Conservation (phyloP, 163 green algal genomes). For the Scenedesmus sp. region DNA sequence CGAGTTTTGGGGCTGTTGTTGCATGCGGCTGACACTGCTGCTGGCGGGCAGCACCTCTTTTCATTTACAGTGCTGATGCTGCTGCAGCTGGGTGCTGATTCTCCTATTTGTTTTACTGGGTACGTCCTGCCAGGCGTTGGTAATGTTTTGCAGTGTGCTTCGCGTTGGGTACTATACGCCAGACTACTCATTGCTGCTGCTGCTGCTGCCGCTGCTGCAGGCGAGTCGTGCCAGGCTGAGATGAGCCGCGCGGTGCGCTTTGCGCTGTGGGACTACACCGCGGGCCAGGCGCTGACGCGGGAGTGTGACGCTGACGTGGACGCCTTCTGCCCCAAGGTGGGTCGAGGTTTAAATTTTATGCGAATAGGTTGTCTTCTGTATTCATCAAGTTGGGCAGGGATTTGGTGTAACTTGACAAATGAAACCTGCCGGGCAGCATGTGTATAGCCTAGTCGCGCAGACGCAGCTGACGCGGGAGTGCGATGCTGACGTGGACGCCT, state of each 20-base stretch:
- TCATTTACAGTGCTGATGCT: not conserved
- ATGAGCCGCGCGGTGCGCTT: slow-evolving; percentile 81
- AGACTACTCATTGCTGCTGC: too few relatives aligned
- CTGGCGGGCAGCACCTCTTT: not conserved
- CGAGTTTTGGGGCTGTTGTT: not conserved
- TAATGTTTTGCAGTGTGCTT: not conserved
- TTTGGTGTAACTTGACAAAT: too few relatives aligned
- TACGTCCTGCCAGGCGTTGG: not conserved
- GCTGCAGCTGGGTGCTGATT: not conserved
- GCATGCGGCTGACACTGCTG: not conserved
- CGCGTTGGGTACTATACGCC: too few relatives aligned
- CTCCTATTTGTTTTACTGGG: not conserved
- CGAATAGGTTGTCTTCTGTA: too few relatives aligned
- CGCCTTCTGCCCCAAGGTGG: slow-evolving; percentile 56
- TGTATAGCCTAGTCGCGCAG: not conserved
- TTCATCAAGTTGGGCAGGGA: too few relatives aligned
- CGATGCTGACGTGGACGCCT: slow-evolving; percentile 74
- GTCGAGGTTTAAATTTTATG: not conserved
- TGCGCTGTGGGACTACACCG: slow-evolving; percentile 87
- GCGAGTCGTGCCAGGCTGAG: slow-evolving; percentile 72
- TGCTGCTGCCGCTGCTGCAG: not conserved
- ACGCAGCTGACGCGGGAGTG: slow-evolving; percentile 72
- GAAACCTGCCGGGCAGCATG: not conserved
- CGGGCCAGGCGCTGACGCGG: slow-evolving; percentile 68
- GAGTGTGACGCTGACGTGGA: slow-evolving; percentile 81